A percentile compares a stretch with the other conserved stretches of the same genome.
Evolutionary conservation across 2,329 filamentous ascomycete species (phyloP).

Genomic region (Aspergillus terreus): DNA sequence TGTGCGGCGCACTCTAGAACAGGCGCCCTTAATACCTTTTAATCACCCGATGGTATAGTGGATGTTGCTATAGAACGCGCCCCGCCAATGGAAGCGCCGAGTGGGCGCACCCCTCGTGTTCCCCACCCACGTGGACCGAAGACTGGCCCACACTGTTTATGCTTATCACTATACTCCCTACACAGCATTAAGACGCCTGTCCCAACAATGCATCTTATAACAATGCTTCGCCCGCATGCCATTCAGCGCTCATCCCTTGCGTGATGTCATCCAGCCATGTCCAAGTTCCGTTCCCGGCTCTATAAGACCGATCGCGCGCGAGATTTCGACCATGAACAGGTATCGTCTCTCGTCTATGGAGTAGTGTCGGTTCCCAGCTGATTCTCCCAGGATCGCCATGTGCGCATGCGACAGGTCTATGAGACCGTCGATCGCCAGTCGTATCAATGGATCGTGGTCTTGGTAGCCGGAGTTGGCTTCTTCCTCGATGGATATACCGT

Average conservation of each 20-base stretch:
- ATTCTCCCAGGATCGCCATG: constrained; percentile 36
- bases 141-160: no score
- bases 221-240: no score
- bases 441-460: constrained; percentile 42
- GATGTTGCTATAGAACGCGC: no score
- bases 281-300: constrained; percentile 32
- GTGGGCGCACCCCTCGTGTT: no score
- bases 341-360: constrained; percentile 9
- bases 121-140: no score
- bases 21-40: no score
- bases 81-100: no score
- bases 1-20: no score
- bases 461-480: constrained; percentile 49
- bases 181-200: no score
- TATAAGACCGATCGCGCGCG: constrained; percentile 43
- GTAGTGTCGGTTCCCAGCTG: background rate
- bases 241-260: background rate
- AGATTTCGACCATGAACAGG: constrained; percentile 44
- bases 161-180: no score
- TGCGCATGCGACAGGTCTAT: constrained; percentile 43
- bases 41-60: no score
- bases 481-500: constrained; percentile 47
- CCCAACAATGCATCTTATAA: no score
- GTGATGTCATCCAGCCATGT: constrained; percentile 19
- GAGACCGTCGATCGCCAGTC: constrained; percentile 42